Evolutionary conservation across 257 asterid genomes (phyloP).

Genomic region (Solanum ahanhuiri): DNA sequence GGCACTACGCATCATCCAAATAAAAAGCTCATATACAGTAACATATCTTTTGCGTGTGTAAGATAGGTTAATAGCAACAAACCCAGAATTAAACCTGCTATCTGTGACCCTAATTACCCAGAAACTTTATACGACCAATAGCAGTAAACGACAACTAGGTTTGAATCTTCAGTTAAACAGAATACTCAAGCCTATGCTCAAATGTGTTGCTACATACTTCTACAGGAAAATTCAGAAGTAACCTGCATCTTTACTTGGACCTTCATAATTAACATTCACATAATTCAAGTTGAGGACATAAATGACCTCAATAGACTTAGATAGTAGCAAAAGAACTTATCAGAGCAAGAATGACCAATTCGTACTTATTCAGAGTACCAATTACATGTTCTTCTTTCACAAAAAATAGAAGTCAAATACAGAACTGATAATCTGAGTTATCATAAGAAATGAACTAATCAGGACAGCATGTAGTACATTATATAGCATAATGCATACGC

Average conservation of each 20-base stretch:
- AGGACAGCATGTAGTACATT: neutral
- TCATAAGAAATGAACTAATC: neutral
- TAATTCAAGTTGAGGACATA: neutral
- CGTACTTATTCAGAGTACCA: neutral
- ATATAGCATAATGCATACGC: neutral
- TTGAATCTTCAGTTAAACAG: neutral
- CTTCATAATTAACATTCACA: neutral
- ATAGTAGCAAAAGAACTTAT: neutral
- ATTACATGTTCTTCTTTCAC: neutral
- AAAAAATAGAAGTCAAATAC: neutral
- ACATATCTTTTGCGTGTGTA: neutral
- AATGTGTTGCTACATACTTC: neutral
- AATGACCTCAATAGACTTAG: neutral
- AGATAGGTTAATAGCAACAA: neutral
- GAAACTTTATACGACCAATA: neutral
- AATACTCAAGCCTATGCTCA: neutral
- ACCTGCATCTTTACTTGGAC: neutral
- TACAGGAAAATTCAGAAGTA: neutral
- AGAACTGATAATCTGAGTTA: neutral
- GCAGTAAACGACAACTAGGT: neutral
- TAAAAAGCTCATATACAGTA: neutral
- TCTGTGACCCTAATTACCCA: neutral
- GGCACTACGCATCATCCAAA: neutral
- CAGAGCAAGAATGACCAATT: neutral
- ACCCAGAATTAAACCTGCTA: neutral